These are phyloP conservation scores for Paramarasmius palmivorus DNA, from an alignment of 1,284 basidiomycete species.

Conservation along the genomic window DNA sequence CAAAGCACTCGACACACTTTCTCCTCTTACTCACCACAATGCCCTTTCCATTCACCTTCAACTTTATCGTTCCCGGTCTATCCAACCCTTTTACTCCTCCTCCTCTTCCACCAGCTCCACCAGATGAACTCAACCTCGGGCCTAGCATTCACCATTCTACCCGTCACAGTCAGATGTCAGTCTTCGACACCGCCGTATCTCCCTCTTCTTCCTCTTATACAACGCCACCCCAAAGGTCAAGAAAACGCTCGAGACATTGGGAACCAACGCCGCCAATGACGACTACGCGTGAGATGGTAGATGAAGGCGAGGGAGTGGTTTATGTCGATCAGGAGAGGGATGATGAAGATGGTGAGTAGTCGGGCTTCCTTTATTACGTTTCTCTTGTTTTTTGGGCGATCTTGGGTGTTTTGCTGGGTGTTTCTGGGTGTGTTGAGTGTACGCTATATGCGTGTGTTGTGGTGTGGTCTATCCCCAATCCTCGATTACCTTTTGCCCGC, in stretches of 20 bases:
- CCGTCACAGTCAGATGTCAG: background rate
- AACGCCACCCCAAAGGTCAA: constrained; percentile 24
- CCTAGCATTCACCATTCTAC: background rate
- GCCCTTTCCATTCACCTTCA: constrained; percentile 70
- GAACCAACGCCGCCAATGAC: constrained; percentile 55
- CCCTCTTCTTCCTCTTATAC: constrained; percentile 6
- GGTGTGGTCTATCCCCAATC: too few relatives aligned
- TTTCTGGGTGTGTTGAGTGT: too few relatives aligned
- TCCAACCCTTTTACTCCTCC: constrained; percentile 58
- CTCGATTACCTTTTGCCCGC: too few relatives aligned
- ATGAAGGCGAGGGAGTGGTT: constrained; percentile 41
- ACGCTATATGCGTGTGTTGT: too few relatives aligned
- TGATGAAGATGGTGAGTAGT: constrained; percentile 1
- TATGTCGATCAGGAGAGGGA: constrained; percentile 18
- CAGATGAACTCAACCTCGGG: constrained; percentile 15
- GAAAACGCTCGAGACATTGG: constrained; percentile 61
- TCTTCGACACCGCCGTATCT: background rate
- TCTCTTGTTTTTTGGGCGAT: too few relatives aligned
- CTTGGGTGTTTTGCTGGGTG: too few relatives aligned
- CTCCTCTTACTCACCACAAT: constrained; percentile 26
- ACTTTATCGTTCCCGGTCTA: constrained; percentile 57
- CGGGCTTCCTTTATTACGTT: too few relatives aligned
- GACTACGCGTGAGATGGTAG: constrained; percentile 33
- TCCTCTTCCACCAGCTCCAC: constrained; percentile 15
- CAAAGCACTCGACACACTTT: too few relatives aligned